These are phyloP conservation scores for Diutina sp. DNA, from an alignment of 1,139 yeast species.

Conservation along the genomic window DNA sequence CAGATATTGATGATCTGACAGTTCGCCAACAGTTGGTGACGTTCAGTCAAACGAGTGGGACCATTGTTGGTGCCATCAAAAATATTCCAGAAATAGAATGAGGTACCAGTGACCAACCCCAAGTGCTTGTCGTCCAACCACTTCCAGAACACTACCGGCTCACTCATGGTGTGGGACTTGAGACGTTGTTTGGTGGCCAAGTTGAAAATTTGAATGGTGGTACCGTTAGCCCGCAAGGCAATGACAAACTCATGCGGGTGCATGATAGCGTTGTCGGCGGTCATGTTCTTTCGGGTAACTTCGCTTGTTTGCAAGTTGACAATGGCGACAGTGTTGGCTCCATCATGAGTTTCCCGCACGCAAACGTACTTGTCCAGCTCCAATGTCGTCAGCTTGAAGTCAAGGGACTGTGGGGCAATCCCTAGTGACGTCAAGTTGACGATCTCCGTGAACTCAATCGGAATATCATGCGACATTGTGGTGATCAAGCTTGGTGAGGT, in stretches of 20 bases:
- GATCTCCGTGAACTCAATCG: slow-evolving; percentile 94
- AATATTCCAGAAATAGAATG: slow-evolving; percentile 72
- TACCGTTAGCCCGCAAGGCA: slow-evolving; percentile 90
- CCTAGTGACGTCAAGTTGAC: slow-evolving; percentile 79
- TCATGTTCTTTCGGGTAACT: slow-evolving; percentile 78
- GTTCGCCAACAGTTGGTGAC: slow-evolving; percentile 69
- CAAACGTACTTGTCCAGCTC: slow-evolving; percentile 89
- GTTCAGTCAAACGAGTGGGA: slow-evolving; percentile 68
- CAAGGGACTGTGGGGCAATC: slow-evolving; percentile 70
- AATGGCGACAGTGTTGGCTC: slow-evolving; percentile 84
- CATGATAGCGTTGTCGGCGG: slow-evolving; percentile 96
- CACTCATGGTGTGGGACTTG: slow-evolving; percentile 76
- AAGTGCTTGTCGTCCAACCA: slow-evolving; percentile 70
- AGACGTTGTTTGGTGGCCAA: slow-evolving; percentile 78
- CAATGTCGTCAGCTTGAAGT: slow-evolving; percentile 86
- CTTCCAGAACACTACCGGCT: slow-evolving; percentile 91
- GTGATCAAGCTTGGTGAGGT: not conserved
- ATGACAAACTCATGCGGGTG: slow-evolving; percentile 83
- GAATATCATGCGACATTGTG: slow-evolving; percentile 44
- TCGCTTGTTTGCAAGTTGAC: slow-evolving; percentile 72
- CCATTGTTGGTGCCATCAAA: slow-evolving; percentile 70
- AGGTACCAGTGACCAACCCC: slow-evolving; percentile 73
- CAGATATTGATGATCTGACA: slow-evolving; percentile 88
- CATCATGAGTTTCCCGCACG: slow-evolving; percentile 65
- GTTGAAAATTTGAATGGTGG: slow-evolving; percentile 89